Conservation (phyloP, 202 grass and related monocot genomes). For the Schoenoplectus triqueter region DNA sequence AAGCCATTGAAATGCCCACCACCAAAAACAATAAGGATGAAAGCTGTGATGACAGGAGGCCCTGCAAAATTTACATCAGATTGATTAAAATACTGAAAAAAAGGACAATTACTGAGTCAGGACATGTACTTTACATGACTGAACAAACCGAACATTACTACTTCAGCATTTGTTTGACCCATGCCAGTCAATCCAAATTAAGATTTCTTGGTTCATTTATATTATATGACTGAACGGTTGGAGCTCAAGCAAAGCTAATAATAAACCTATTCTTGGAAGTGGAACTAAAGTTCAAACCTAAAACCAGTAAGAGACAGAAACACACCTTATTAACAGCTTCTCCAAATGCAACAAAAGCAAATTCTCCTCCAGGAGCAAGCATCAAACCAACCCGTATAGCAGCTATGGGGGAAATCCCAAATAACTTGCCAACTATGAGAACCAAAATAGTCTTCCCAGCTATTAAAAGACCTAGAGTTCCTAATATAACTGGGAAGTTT, state of each 20-base stretch:
- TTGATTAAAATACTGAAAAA: no score
- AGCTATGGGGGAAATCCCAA: slow-evolving; percentile 92
- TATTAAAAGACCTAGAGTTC: slow-evolving; percentile 69
- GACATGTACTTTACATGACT: neutral
- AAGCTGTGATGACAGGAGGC: slow-evolving; percentile 78
- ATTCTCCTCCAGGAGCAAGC: slow-evolving; percentile 98
- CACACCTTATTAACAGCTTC: slow-evolving; percentile 95
- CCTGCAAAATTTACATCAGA: slow-evolving; percentile 46
- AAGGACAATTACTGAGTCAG: neutral
- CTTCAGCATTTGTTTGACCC: neutral
- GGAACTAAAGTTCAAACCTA: slow-evolving; percentile 24
- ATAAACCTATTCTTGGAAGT: slow-evolving; percentile 23
- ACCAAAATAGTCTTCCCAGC: slow-evolving; percentile 85
- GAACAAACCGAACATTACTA: slow-evolving; percentile 12
- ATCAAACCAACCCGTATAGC: slow-evolving; percentile 87
- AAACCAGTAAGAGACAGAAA: slow-evolving; percentile 8
- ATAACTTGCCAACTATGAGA: slow-evolving; percentile 81
- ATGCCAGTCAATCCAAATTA: neutral
- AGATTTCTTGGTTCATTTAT: slow-evolving; percentile 17
- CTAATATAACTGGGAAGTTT: slow-evolving; percentile 80
- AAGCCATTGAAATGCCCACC: slow-evolving; percentile 97
- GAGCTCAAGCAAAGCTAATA: slow-evolving; percentile 23
- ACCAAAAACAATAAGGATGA: slow-evolving; percentile 95
- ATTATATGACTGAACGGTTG: slow-evolving; percentile 19
- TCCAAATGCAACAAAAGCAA: slow-evolving; percentile 99